Evolutionary conservation across 371 early-diverging fungal genomes (phyloP).

Genomic region (Mucor velutinosus): DNA sequence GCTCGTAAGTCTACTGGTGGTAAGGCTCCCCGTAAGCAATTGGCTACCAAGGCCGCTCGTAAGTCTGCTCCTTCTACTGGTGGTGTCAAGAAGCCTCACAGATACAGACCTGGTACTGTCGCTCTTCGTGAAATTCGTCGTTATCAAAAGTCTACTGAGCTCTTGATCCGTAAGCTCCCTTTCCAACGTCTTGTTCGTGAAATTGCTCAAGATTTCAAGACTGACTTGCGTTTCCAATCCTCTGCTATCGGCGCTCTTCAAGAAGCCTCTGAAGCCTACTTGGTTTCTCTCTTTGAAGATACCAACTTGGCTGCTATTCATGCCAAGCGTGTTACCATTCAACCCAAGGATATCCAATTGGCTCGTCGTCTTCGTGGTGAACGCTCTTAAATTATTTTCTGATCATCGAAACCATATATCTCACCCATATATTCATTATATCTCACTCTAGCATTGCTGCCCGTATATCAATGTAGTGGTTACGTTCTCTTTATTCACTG

Average conservation of each 20-base stretch:
- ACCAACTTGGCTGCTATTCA: slow-evolving; percentile 94
- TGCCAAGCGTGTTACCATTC: slow-evolving; percentile 96
- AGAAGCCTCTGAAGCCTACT: slow-evolving; percentile 98
- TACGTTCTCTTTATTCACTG: no score
- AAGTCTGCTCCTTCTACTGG: slow-evolving; percentile 58
- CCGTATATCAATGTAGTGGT: no score
- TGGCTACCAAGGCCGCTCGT: slow-evolving; percentile 93
- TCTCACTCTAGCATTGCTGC: no score
- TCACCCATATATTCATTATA: no score
- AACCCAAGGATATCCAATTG: slow-evolving; percentile 93
- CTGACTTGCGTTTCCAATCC: slow-evolving; percentile 97
- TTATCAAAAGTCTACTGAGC: slow-evolving; percentile 98
- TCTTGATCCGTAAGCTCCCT: no score
- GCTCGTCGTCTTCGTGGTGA: slow-evolving; percentile 79
- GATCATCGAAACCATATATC: not conserved
- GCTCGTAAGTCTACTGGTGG: slow-evolving; percentile 99
- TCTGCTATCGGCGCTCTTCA: slow-evolving; percentile 98
- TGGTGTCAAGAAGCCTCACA: slow-evolving; percentile 83
- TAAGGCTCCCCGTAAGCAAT: slow-evolving; percentile 97
- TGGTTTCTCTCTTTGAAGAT: slow-evolving; percentile 68
- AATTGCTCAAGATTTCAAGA: slow-evolving; percentile 97
- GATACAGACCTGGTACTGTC: slow-evolving; percentile 89
- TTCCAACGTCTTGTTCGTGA: slow-evolving; percentile 98
- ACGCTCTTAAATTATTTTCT: slow-evolving; percentile 48
- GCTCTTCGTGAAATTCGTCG: slow-evolving; percentile 97